Conservation (phyloP, 805 yeast genomes). For the Teunomyces panamensis region DNA sequence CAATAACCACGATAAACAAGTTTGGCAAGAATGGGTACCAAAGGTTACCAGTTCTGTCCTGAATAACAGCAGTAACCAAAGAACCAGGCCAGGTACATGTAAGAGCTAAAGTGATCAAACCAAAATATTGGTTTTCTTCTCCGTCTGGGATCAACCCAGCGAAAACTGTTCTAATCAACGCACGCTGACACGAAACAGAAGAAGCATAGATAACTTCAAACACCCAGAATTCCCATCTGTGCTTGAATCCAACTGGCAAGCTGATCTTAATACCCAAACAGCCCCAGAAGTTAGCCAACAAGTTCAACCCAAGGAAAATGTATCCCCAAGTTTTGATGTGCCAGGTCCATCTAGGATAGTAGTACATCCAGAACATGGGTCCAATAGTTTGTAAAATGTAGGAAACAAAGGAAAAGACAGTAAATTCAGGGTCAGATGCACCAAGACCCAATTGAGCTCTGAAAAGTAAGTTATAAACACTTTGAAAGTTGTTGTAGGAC, state of each 20-base stretch:
- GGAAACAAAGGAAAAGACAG: conserved; percentile 37
- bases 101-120: conserved; percentile 38
- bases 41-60: conserved; percentile 36
- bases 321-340: conserved; percentile 36
- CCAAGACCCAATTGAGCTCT: conserved; percentile 41
- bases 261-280: conserved; percentile 29
- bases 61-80: conserved; percentile 37
- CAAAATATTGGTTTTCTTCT: conserved; percentile 42
- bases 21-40: conserved; percentile 39
- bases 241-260: conserved; percentile 35
- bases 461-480: conserved; percentile 34
- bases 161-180: conserved; percentile 34
- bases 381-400: conserved; percentile 32
- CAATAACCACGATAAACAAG: conserved; percentile 23
- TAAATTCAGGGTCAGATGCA: conserved; percentile 35
- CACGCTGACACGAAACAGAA: conserved; percentile 32
- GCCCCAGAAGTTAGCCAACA: conserved; percentile 39
- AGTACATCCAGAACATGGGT: conserved; percentile 35
- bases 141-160: conserved; percentile 39
- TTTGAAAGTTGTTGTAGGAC: conserved; percentile 30
- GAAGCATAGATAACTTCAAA: conserved; percentile 35
- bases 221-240: conserved; percentile 43
- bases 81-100: conserved; percentile 42
- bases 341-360: conserved; percentile 22
- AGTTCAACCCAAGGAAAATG: conserved; percentile 24